These are phyloP conservation scores for Hypseocharis bilobata DNA, from an alignment of 441 rosid genomes.

Conservation along the genomic window DNA sequence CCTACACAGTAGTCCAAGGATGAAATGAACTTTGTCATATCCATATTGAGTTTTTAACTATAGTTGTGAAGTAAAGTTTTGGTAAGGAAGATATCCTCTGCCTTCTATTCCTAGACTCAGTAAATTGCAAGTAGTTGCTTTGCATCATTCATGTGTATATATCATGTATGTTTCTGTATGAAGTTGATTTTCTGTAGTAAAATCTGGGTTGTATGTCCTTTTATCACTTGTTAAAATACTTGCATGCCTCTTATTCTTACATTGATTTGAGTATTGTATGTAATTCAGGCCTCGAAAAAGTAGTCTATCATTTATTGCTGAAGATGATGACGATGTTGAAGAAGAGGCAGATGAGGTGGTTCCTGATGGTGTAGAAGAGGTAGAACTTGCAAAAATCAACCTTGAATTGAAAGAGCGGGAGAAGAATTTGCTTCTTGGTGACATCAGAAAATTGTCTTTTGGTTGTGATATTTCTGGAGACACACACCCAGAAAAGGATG, in stretches of 20 bases:
- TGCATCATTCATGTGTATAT: neutral
- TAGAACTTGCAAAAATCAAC: constrained; percentile 80
- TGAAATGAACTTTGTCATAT: neutral
- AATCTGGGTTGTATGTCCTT: neutral
- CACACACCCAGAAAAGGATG: constrained; percentile 36
- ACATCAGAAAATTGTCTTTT: constrained; percentile 67
- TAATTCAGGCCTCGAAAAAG: constrained; percentile 80
- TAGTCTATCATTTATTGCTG: constrained; percentile 76
- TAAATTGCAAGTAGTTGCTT: neutral
- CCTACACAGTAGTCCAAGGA: neutral
- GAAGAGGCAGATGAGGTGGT: constrained; percentile 98
- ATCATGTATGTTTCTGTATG: neutral
- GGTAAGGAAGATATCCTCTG: neutral
- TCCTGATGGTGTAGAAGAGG: constrained; percentile 97
- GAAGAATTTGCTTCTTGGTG: constrained; percentile 67
- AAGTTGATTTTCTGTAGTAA: neutral
- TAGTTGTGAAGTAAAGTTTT: neutral
- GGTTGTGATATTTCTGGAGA: constrained; percentile 49
- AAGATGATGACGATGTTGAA: constrained; percentile 92
- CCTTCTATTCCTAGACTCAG: neutral
- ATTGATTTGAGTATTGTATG: constrained; percentile 17
- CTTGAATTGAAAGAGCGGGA: constrained; percentile 74
- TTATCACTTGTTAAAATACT: neutral
- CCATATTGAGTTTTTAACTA: neutral
- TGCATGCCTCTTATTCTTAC: constrained; percentile 2